Evolutionary conservation across 345 rosid species (phyloP).

Genomic region (Eucalyptus sp.): DNA sequence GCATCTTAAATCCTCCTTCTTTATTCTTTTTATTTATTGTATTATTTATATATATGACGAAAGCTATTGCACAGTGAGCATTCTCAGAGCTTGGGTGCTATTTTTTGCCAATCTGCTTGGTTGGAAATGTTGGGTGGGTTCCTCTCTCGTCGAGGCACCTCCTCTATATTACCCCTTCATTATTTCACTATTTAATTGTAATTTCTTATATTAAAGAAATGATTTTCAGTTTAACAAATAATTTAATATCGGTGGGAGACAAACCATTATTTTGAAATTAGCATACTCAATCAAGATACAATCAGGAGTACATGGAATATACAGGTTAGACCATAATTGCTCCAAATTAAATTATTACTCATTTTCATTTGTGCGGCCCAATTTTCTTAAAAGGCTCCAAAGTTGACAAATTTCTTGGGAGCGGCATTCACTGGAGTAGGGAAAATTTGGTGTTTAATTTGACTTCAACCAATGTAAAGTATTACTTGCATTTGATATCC

Average conservation of each 20-base stretch:
- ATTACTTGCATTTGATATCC: too few relatives aligned
- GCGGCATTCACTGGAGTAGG: too few relatives aligned
- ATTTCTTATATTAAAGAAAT: neutral
- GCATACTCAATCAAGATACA: accelerated
- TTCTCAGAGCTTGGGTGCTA: neutral
- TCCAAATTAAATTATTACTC: too few relatives aligned
- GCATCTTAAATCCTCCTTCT: too few relatives aligned
- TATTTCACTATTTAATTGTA: neutral
- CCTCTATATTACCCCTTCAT: neutral
- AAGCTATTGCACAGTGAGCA: neutral
- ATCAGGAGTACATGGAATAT: neutral
- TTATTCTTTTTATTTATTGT: too few relatives aligned
- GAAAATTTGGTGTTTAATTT: too few relatives aligned
- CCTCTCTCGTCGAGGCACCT: neutral
- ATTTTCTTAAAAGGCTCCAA: too few relatives aligned
- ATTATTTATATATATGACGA: neutral
- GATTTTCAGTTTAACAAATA: neutral
- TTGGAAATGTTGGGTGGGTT: neutral
- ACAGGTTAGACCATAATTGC: neutral
- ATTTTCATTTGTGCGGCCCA: too few relatives aligned
- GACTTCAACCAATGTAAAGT: too few relatives aligned
- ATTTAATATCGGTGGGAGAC: neutral
- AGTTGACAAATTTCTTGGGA: too few relatives aligned
- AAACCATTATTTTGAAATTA: neutral
- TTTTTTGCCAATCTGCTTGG: neutral